Conservation (phyloP, 2,329 filamentous ascomycete genomes). For the Uncinocarpus reesii region DNA sequence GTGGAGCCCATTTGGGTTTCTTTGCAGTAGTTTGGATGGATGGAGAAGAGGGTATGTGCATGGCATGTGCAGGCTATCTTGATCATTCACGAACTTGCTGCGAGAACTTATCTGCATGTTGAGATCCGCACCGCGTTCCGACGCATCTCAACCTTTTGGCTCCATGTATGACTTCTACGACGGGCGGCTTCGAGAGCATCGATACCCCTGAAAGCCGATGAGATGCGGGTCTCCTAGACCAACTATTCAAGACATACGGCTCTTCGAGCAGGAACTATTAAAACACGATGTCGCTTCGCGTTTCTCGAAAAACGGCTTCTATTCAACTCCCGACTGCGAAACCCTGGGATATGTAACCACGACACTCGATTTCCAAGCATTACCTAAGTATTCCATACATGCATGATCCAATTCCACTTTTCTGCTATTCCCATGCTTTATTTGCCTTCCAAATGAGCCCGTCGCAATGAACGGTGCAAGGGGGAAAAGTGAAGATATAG, state of each 20-base stretch:
- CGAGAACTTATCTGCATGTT: too few species aligned
- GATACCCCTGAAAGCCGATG: background rate
- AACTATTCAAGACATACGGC: background rate
- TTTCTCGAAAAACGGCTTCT: background rate
- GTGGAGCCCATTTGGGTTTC: too few species aligned
- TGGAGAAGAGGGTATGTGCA: too few species aligned
- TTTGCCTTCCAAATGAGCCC: background rate
- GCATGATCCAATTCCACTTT: constrained; percentile 1
- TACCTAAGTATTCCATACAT: background rate
- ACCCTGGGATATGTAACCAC: background rate
- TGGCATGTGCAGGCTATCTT: too few species aligned
- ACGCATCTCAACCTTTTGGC: too few species aligned
- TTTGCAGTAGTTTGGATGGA: too few species aligned
- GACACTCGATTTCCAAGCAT: background rate
- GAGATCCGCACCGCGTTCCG: too few species aligned
- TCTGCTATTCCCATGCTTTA: background rate
- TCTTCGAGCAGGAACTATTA: background rate
- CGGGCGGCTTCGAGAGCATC: too few species aligned
- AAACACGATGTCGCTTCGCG: background rate
- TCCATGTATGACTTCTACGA: too few species aligned
- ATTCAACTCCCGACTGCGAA: background rate
- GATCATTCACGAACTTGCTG: too few species aligned
- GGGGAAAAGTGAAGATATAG: background rate
- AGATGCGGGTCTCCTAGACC: background rate
- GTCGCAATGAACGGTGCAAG: background rate